Conservation (phyloP, 306 rosid species). For the Casuarina cunninghamiana region DNA sequence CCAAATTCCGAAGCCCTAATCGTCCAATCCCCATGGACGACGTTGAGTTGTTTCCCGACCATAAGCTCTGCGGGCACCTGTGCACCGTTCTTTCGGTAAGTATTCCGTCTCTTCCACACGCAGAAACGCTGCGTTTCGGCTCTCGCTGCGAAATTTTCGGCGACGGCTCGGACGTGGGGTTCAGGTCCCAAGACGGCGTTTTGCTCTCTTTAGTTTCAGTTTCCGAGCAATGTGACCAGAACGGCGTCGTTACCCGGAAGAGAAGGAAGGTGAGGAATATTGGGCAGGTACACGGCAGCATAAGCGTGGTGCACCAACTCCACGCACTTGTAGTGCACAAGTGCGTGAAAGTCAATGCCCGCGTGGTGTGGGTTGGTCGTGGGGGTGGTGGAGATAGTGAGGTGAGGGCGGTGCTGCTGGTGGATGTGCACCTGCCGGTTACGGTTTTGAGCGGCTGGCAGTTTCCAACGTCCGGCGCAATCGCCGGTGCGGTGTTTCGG, state of each 20-base stretch:
- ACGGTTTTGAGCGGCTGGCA: conserved; percentile 78
- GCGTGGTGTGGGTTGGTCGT: conserved; percentile 40
- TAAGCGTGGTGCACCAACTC: conserved; percentile 79
- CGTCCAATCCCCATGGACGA: conserved; percentile 4
- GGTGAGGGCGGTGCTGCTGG: conserved; percentile 60
- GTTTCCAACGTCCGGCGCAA: conserved; percentile 55
- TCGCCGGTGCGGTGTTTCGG: conserved; percentile 68
- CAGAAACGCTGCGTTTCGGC: conserved; percentile 21
- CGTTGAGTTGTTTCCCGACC: conserved; percentile 40
- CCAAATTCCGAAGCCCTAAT: neutral
- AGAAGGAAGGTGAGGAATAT: conserved; percentile 48
- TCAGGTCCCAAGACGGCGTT: conserved; percentile 47
- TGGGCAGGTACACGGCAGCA: conserved; percentile 76
- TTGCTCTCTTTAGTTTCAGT: conserved; percentile 24
- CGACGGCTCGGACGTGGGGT: conserved; percentile 32
- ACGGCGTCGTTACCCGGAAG: conserved; percentile 4
- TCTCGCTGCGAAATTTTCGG: conserved; percentile 42
- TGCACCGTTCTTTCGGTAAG: conserved; percentile 54
- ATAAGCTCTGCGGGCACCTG: conserved; percentile 84
- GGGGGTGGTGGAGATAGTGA: conserved; percentile 22
- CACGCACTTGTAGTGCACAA: conserved; percentile 59
- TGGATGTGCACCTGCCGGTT: conserved; percentile 71
- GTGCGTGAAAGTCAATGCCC: conserved; percentile 55
- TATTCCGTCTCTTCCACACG: conserved; percentile 12
- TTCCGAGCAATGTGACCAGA: conserved; percentile 33